Base-by-base conservation (phyloP, 139 green algal genomes). In the Chlamydomonas sp. region DNA sequence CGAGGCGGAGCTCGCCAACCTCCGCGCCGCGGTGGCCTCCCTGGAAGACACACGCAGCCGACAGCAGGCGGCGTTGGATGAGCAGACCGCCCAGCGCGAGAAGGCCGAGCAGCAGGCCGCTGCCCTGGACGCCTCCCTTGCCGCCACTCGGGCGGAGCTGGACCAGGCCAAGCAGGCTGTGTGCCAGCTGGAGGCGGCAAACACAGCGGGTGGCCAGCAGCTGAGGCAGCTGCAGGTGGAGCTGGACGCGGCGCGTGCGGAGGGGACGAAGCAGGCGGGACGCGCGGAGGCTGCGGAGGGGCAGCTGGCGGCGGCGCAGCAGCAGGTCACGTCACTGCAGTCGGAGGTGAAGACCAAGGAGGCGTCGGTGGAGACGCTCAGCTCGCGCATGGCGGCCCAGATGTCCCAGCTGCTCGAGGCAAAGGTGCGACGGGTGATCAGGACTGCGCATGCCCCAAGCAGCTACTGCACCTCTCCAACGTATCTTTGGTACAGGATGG, bases 261-360 rank as follows among this genome's bases (percentile, higher is more conserved):
- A 79, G 17, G 31, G 49, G 9, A 12, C 4, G 58, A n/a, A 73
- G n/a, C 71, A n/a, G 16, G n/a, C 61, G 15, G 7, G n/a, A 10
- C 71, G 7, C 12, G 71, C 80, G 60, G 72, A 2, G 7, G 72
- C 71, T n/a, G 61, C 14, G 2, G 2, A 58, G 10, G 71, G 4
- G n/a, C 49, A 87, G 82, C 82, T 80, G 60, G 60, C 12, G 1
- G n/a, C 4, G 5, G 31, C 71, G 16, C 60, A 80, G n/a, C 61
- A 63, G 72, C 71, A 61, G 71, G 4, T 62, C 2, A 10, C 12
- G 4, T 60, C 6, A 58, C 61, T 87, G 58, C 1, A 0, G 0
- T 73, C 61, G 10, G 57, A 74, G 71, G n/a, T 87, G 2, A 20
- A 49, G 2, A 63, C 61, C 71, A 87, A 87, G 71, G 72, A 74